Conservation (phyloP, 2,329 filamentous ascomycete genomes). For the Chaetomium olivaceum region DNA sequence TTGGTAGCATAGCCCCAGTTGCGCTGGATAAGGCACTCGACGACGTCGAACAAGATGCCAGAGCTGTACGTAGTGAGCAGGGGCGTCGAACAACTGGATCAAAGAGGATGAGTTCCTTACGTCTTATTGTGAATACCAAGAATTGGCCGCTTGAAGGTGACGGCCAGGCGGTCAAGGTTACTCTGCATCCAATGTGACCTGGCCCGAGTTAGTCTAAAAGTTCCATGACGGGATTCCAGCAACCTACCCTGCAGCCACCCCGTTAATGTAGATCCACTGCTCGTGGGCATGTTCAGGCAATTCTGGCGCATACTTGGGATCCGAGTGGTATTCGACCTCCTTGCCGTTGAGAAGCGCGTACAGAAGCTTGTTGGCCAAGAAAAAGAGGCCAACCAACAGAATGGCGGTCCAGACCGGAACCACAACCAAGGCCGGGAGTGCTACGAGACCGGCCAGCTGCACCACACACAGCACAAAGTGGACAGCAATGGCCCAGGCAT, state of each 20-base stretch:
- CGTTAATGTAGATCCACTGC: slow-evolving; percentile 80
- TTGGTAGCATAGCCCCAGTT: slow-evolving; percentile 70
- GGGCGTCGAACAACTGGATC: too few species aligned
- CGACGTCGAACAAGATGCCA: slow-evolving; percentile 73
- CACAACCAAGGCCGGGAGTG: slow-evolving; percentile 53
- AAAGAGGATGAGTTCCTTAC: slow-evolving; percentile 34
- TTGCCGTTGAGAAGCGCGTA: slow-evolving; percentile 57
- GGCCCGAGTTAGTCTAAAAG: background rate
- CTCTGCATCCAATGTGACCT: slow-evolving; percentile 64
- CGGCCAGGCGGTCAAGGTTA: slow-evolving; percentile 69
- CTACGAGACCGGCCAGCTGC: slow-evolving; percentile 62
- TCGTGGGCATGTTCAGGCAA: slow-evolving; percentile 59
- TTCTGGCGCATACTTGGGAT: slow-evolving; percentile 52
- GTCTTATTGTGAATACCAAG: slow-evolving; percentile 76
- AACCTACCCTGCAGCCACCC: slow-evolving; percentile 62
- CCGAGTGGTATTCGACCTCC: slow-evolving; percentile 51
- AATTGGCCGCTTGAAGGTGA: slow-evolving; percentile 71
- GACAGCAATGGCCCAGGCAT: slow-evolving; percentile 57
- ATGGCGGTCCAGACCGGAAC: slow-evolving; percentile 52
- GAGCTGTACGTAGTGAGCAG: slow-evolving; percentile 30
- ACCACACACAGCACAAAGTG: slow-evolving; percentile 60
- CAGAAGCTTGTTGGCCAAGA: slow-evolving; percentile 52
- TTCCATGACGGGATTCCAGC: background rate
- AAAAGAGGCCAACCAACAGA: slow-evolving; percentile 45
- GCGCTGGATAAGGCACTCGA: slow-evolving; percentile 76